A percentile compares a stretch with the other conserved stretches of the same genome.
Evolutionary conservation across 1,284 basidiomycete genomes (phyloP).

Genomic region (Sphagnurus paluster): DNA sequence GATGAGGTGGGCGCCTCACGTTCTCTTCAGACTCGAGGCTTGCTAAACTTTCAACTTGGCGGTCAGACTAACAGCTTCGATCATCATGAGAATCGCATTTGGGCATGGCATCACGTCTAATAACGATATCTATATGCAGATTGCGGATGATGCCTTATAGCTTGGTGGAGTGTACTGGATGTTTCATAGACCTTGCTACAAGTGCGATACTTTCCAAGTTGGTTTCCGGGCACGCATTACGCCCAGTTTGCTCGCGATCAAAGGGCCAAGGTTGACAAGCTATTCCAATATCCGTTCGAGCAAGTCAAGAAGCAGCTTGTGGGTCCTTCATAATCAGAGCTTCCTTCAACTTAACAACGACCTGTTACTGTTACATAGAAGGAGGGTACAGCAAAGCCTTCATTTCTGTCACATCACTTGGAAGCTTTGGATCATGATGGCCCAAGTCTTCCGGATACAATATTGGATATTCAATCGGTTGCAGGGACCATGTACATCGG

Average conservation of each 20-base stretch:
- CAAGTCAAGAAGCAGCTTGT: constrained; percentile 18
- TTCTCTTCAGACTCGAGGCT: too few species aligned
- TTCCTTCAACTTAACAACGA: too few species aligned
- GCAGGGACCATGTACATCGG: neutral
- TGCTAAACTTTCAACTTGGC: too few species aligned
- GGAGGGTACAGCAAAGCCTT: constrained; percentile 8
- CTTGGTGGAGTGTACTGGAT: too few species aligned
- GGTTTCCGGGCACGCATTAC: constrained; percentile 25
- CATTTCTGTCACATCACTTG: neutral
- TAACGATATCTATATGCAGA: constrained; percentile 17
- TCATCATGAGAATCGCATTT: constrained; percentile 19
- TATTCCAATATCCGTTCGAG: constrained; percentile 17
- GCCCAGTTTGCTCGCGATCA: constrained; percentile 12
- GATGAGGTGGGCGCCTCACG: too few species aligned
- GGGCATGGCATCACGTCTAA: constrained; percentile 19
- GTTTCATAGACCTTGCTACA: neutral
- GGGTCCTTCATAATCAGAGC: neutral
- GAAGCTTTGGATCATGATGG: neutral
- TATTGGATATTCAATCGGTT: neutral
- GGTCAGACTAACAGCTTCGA: constrained; percentile 20
- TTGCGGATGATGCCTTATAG: constrained; percentile 8
- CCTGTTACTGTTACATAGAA: too few species aligned
- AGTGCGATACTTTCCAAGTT: constrained; percentile 24
- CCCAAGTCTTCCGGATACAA: neutral
- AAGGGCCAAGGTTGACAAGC: neutral